Conservation (phyloP, 202 grass and related monocot species). For the Schoenoplectus tabernaemontani region DNA sequence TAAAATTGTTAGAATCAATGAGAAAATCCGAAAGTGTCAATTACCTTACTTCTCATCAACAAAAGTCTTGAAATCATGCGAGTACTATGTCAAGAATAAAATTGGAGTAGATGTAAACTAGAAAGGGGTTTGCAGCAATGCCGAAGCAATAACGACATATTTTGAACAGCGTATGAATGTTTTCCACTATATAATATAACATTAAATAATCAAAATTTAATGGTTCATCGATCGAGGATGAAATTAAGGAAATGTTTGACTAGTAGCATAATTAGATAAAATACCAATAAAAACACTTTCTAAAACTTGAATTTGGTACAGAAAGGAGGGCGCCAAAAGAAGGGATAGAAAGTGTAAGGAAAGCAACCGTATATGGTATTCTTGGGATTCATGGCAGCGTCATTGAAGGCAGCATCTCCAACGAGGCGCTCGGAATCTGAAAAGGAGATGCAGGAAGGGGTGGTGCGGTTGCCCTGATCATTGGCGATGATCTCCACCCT, state of each 20-base stretch:
- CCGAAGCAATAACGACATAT: no score
- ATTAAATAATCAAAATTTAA: no score
- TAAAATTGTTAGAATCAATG: not conserved
- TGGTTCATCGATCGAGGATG: no score
- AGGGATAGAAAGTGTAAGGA: not conserved
- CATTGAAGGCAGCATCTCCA: not conserved
- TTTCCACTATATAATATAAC: no score
- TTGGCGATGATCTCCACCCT: constrained; percentile 74
- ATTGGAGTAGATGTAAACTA: no score
- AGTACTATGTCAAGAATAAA: not conserved
- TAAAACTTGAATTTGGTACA: no score
- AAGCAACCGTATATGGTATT: not conserved
- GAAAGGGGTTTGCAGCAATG: no score
- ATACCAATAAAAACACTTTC: no score
- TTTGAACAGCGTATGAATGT: no score
- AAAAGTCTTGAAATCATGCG: not conserved
- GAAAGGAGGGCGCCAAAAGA: no score
- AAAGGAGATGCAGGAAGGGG: constrained; percentile 41
- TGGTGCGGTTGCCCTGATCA: constrained; percentile 87
- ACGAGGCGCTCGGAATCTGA: not conserved
- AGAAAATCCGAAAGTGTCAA: not conserved
- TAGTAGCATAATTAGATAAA: no score
- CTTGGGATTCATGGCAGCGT: not conserved
- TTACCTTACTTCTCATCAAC: not conserved
- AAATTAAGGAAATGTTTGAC: no score